A percentile compares a stretch with the other conserved stretches of the same genome.
phyloP scores from a whole-genome alignment of 768 basidiomycete species.

The Roridomyces roridus region DNA sequence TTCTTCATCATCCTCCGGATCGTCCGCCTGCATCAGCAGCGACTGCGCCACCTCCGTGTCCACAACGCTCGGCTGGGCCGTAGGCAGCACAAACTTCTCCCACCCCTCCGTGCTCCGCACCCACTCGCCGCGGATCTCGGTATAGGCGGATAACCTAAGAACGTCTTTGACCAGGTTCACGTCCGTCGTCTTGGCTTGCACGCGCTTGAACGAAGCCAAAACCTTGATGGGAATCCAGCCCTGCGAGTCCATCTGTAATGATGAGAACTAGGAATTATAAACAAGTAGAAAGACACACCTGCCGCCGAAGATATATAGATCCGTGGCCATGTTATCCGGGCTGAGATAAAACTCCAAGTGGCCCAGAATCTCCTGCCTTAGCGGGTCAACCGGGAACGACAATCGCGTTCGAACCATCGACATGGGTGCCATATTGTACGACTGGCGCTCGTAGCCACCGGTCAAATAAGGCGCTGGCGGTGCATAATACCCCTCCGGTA shows the following conservation, averaged over 20 bases:
- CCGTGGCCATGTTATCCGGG: slow-evolving; percentile 27
- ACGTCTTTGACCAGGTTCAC: slow-evolving; percentile 24
- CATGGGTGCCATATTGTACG: slow-evolving; percentile 1
- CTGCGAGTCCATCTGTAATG: slow-evolving; percentile 22
- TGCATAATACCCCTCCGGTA: slow-evolving; percentile 10
- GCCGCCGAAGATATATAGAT: slow-evolving; percentile 24
- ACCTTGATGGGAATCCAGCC: slow-evolving; percentile 25
- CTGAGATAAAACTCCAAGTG: slow-evolving; percentile 27
- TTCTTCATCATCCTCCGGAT: slow-evolving; percentile 24
- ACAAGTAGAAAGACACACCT: slow-evolving; percentile 13
- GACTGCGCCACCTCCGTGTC: slow-evolving; percentile 14
- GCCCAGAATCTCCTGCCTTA: slow-evolving; percentile 25
- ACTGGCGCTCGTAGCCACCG: slow-evolving; percentile 9
- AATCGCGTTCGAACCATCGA: slow-evolving; percentile 20
- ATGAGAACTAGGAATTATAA: background rate
- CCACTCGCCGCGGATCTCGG: slow-evolving; percentile 26
- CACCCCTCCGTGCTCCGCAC: slow-evolving; percentile 26
- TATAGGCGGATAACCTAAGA: slow-evolving; percentile 19
- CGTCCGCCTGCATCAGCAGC: slow-evolving; percentile 19
- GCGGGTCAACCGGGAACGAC: slow-evolving; percentile 25
- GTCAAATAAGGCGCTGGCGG: slow-evolving; percentile 16
- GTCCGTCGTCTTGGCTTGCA: slow-evolving; percentile 23
- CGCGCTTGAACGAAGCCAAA: slow-evolving; percentile 26
- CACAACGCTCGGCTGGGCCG: slow-evolving; percentile 19
- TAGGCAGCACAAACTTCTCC: slow-evolving; percentile 25